Base-by-base conservation (phyloP, 768 basidiomycete species). In the Xanthoconium purpureum region DNA sequence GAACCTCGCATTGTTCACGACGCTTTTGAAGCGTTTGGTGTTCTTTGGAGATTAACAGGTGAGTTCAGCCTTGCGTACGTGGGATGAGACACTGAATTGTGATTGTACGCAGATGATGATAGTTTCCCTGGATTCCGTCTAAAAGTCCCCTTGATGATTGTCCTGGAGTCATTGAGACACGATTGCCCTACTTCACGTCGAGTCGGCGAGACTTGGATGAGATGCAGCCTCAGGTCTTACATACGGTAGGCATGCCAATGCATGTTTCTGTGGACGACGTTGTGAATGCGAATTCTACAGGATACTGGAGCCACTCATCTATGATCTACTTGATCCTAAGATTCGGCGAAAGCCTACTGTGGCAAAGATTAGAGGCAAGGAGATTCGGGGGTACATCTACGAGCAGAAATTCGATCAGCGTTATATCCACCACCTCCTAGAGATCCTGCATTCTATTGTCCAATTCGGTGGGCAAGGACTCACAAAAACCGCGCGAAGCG, bases 151-250 rank as follows among this genome's bases (percentile, higher is more conserved):
- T 80, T 98, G 82, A 87, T 94, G 80, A 83, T 87, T 43, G 85
- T 96, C 32, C 73, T 98, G 48, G 94, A 96, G 65, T 85, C 87
- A 0, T 72, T 98, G 47, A 87, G 86, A 63, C 86, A 79, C 38
- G 84, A 87, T 33, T 86, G 93, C 60, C 89, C 92, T 9, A 74
- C 74, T 57, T 71, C 89, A 11, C 85, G 89, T 29, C 81, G 93
- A 12, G 78, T 90, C 33, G 91, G 91, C 14, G 96, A 98, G 71
- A 94, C 94, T 0, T 99, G 97, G 97, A 94, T 99, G 89, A 83
- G 95, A 29, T 94, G 92, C 66, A 93, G 86, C 64, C 78, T 98
- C 32, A 91, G 89, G 68, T 95, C 94, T 2, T 96, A 96, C 68
- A 76, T 94, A 55, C 84, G 95, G 94, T 94, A 71, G 36, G 52